Base-by-base conservation (phyloP, 1,284 basidiomycete species). In the Moesziomyces sp. region DNA sequence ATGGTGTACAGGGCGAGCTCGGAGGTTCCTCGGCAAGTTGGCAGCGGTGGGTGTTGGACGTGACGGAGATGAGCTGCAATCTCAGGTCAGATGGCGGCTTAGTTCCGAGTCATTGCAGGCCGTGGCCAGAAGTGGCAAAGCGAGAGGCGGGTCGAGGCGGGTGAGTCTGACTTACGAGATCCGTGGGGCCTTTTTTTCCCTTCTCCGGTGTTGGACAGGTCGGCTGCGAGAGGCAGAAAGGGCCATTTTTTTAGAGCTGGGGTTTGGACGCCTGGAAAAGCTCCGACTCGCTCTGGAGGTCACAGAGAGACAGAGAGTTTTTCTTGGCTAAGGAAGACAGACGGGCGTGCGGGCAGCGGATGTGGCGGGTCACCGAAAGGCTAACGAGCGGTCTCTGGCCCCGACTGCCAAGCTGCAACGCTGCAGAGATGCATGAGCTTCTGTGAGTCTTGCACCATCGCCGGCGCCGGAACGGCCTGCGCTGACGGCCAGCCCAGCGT, bases 321-420 rank as follows among this genome's bases (percentile, higher is more conserved):
- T 45, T 66, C 57, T 66, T 66, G 63, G 63, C 63, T 60, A 23
- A 46, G 9, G 21, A 44, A 14, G 16, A 26, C 42, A 16, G 18
- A 24, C 19, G 30, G 30, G 30, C 30, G 30, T 3, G 30, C 30
- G 30, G 30, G 30, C 30, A 33, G 40, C 58, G 54, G 65, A 43
- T 67, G 58, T 67, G 54, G 58, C 65, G 65, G 58, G 23, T 67
- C 65, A 58, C 65, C 65, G 58, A 59, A 30, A 55, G 38, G 30
- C 30, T 10, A 13, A 33, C 10, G 30, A 33, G 30, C 30, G 30
- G 6, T 11, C 10, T 28, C 10, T 33, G 30, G 13, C 10, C 5
- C 13, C 8, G 23, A 16, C 38, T 40, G 38, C 38, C 38, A 40
- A 40, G 38, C 38, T 40, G 38, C 38, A 40, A 40, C 38, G 38